Evolutionary conservation across 2,329 filamentous ascomycete genomes (phyloP).

Genomic region (Immersiporthe knoxdaviesiana): DNA sequence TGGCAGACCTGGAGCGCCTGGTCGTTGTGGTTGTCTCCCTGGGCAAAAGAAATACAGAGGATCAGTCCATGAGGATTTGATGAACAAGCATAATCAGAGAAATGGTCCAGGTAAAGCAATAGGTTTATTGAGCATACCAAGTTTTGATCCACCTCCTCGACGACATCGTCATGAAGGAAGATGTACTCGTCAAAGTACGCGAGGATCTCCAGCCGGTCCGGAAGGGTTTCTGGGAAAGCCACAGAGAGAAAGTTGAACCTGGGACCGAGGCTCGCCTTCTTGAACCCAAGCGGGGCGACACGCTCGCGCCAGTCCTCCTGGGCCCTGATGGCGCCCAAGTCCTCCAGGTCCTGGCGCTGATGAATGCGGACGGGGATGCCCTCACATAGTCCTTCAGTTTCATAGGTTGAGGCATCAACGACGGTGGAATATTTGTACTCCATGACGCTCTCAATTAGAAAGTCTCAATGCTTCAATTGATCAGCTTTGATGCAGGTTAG

Average conservation of each 20-base stretch:
- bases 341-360: slow-evolving; percentile 34
- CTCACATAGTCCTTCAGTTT: slow-evolving; percentile 36
- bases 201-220: slow-evolving; percentile 44
- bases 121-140: background rate
- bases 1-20: background rate
- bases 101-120: background rate
- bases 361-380: slow-evolving; percentile 36
- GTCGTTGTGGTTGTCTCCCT: slow-evolving; percentile 3
- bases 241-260: slow-evolving; percentile 39
- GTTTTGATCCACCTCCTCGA: slow-evolving; percentile 3
- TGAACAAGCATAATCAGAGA: background rate
- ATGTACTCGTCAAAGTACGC: slow-evolving; percentile 46
- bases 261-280: slow-evolving; percentile 37
- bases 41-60: background rate
- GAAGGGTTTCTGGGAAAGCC: slow-evolving; percentile 43
- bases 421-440: slow-evolving; percentile 37
- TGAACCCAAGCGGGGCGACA: slow-evolving; percentile 36
- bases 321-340: slow-evolving; percentile 38
- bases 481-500: background rate
- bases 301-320: slow-evolving; percentile 42
- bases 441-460: slow-evolving; percentile 25
- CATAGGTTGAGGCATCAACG: slow-evolving; percentile 35
- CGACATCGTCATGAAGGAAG: slow-evolving; percentile 43
- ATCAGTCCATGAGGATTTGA: background rate
- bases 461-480: background rate